These are phyloP conservation scores for Pythium dissimile DNA, from an alignment of 352 stramenopile genomes.

Conservation along the genomic window DNA sequence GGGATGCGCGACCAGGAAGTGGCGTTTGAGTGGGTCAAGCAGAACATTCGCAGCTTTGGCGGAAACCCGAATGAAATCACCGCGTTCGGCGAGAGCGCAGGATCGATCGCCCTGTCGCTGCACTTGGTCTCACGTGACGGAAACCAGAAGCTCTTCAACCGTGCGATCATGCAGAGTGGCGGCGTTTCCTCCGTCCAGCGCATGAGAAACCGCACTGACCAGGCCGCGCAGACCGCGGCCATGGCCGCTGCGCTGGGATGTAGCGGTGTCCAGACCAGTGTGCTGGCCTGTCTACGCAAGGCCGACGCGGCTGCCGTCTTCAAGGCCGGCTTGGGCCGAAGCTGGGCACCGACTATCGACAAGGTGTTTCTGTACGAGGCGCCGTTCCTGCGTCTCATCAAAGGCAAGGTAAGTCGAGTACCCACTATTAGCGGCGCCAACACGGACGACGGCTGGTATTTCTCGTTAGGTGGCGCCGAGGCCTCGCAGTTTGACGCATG, in stretches of 20 bases:
- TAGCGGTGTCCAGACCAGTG: background rate
- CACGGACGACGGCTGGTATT: slow-evolving; percentile 15
- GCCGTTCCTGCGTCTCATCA: background rate
- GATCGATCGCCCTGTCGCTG: background rate
- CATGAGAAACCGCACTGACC: too few relatives aligned
- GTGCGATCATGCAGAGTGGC: slow-evolving; percentile 13
- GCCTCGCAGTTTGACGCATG: background rate
- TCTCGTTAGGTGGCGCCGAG: background rate
- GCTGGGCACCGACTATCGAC: slow-evolving; percentile 7
- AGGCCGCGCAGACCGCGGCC: background rate
- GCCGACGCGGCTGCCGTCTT: background rate
- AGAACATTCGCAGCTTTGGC: slow-evolving; percentile 36
- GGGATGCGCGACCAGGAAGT: slow-evolving; percentile 24
- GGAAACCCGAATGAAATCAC: slow-evolving; percentile 35
- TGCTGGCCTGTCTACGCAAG: background rate
- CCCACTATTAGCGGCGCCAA: slow-evolving; percentile 10
- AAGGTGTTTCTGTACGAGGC: background rate
- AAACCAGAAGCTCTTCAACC: slow-evolving; percentile 14
- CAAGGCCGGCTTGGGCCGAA: background rate
- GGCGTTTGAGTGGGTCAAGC: slow-evolving; percentile 31
- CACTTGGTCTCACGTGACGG: slow-evolving; percentile 15
- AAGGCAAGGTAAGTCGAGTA: background rate
- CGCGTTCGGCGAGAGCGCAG: slow-evolving; percentile 20
- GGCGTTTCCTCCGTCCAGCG: background rate
- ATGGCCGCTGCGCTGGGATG: slow-evolving; percentile 1